Percentiles rank a stretch among this genome's conserved stretches.
phyloP scores from a whole-genome alignment of 139 green algal genomes.

The Coelastrella sp. region DNA sequence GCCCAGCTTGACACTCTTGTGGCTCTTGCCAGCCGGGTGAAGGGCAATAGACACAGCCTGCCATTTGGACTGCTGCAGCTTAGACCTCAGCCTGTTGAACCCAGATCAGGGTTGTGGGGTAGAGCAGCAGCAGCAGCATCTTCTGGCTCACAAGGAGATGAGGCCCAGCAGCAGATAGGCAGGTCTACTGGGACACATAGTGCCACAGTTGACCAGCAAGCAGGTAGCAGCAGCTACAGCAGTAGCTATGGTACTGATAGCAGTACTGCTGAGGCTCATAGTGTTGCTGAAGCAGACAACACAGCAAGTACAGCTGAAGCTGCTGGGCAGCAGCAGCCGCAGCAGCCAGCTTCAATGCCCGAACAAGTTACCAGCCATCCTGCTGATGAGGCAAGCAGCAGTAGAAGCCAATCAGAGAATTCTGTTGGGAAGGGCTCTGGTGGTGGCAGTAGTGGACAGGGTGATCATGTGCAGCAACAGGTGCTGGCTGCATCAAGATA shows the following conservation, averaged over 20 bases:
- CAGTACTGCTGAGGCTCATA: too few species aligned
- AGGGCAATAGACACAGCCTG: constrained; percentile 27
- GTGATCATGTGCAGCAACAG: not conserved
- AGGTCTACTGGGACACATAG: too few species aligned
- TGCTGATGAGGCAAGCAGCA: not conserved
- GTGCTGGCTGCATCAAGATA: not conserved
- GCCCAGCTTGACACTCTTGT: constrained; percentile 57
- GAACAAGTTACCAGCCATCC: too few species aligned
- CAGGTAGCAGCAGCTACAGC: constrained; percentile 1
- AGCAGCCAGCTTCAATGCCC: not conserved
- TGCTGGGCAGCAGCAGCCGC: not conserved
- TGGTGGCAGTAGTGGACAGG: not conserved
- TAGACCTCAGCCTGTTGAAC: constrained; percentile 7
- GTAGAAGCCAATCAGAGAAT: not conserved
- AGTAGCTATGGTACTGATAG: not conserved
- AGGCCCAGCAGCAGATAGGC: not conserved
- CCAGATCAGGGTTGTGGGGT: constrained; percentile 3
- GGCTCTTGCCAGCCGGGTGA: constrained; percentile 45
- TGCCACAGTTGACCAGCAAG: not conserved
- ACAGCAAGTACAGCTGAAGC: not conserved
- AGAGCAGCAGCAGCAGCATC: not conserved
- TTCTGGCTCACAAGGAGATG: not conserved
- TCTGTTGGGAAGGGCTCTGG: not conserved
- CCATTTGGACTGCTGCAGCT: constrained; percentile 60
- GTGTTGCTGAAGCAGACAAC: not conserved